Base-by-base conservation (phyloP, 2,329 filamentous ascomycete genomes). In the Metarhizium brunneum region DNA sequence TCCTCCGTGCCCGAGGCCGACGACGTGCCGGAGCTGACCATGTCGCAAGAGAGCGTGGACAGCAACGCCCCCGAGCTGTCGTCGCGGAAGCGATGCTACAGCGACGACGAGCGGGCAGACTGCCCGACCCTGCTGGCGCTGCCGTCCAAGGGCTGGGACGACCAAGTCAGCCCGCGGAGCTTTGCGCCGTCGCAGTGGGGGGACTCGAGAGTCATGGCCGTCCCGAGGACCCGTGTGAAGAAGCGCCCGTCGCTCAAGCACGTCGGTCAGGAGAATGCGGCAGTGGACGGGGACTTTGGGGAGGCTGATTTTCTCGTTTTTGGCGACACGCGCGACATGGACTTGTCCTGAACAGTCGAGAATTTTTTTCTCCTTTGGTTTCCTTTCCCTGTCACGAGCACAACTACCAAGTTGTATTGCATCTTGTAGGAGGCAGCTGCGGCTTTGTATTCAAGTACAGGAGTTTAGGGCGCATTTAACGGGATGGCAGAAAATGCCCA, bases 241-340 rank as follows among this genome's bases (percentile, higher is more conserved):
- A 70, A 69, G 62, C 56, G 56, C 53, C 54, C 54, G 20, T 54
- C 54, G 14, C 48, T 61, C 30, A 62, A 60, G 25, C 56, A 58
- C 11, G 40, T 29, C 3, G 74, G 66, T 1, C 76, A 82, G 64
- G 78, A 82, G 64, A 81, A 80, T 59, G 69, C 70, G 59, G 67
- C 67, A 4, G 61, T 71, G 0, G 72, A 72, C 47, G 69, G 70
- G 18, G 85, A 90, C 65, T 90, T 90, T 66, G 84, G 80, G 56
- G 87, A 90, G 57, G 86, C 86, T 0, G 76, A 80, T 1, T 90
- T 90, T 57, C 66, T 86, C 54, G 81, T 83, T 55, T 73, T 64
- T 36, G 62, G 60, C 13, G 69, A 68, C 43, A 72, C 73, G 30
- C 67, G 74, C 50, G 73, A 77, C 13, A 74, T 80, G 72, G 66